Percentiles rank a stretch among this genome's conserved stretches.
These are phyloP conservation scores for Pleurotus tuoliensis DNA, from an alignment of 768 basidiomycete species.

Conservation along the genomic window DNA sequence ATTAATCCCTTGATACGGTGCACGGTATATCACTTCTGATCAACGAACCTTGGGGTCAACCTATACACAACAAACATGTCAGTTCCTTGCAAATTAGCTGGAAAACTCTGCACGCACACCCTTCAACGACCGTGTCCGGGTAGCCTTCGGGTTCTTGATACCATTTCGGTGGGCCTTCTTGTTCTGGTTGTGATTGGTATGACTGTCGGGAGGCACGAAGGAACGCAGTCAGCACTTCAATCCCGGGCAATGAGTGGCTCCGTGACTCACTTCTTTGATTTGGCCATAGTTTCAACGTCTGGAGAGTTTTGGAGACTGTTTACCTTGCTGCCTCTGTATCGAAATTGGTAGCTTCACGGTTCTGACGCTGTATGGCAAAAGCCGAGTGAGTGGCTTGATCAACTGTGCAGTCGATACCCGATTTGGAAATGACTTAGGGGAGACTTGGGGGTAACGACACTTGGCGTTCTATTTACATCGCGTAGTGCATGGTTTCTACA, in stretches of 20 bases:
- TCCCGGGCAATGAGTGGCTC: neutral
- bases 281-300: conserved; percentile 67
- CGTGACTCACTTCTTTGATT: conserved; percentile 88
- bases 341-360: conserved; percentile 23
- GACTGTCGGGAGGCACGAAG: conserved; percentile 35
- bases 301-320: conserved; percentile 16
- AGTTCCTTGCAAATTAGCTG: conserved; percentile 3
- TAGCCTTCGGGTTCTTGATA: conserved; percentile 78
- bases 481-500: neutral
- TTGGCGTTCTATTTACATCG: neutral
- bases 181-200: conserved; percentile 95
- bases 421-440: neutral
- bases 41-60: conserved; percentile 73
- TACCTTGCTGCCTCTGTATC: conserved; percentile 19
- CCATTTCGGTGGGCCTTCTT: conserved; percentile 98
- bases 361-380: neutral
- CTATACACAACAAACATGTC: conserved; percentile 30
- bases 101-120: conserved; percentile 64
- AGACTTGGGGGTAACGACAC: neutral
- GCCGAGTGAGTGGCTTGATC: conserved; percentile 1
- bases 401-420: conserved; percentile 1
- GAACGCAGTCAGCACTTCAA: conserved; percentile 9
- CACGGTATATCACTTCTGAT: conserved; percentile 9
- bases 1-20: conserved; percentile 4
- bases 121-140: conserved; percentile 76